Base-by-base conservation (phyloP, 2,329 filamentous ascomycete species). In the Aureobasidium namibiae region DNA sequence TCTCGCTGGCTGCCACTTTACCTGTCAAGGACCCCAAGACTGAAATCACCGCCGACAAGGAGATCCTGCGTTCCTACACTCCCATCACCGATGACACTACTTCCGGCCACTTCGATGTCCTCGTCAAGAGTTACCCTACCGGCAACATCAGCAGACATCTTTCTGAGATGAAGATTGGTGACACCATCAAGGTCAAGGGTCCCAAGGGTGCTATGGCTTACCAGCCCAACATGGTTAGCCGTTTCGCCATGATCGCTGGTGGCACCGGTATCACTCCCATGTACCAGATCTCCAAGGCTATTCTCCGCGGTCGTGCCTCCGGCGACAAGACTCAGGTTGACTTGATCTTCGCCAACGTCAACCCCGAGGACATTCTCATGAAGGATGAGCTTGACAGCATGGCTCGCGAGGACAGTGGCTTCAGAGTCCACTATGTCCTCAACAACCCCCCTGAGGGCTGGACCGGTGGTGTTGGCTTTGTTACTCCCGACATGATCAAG, bases 181-280 rank as follows among this genome's bases (percentile, higher is more conserved):
- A 95, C 75, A 87, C 82, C 62, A 94, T 99, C 81, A 90, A 90
- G 73, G 87, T 97, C 68, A 86, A 84, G 68, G 94, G 94, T 10
- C 94, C 94, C 75, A 97, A 97, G 82, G 94, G 94, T 67, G 92
- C 92, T 67, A 96, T 99, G 82, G 89, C 95, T 63, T 99, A 99
- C 79, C 90, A 87, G 18, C 91, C 92, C 67, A 96, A 96, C 81
- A 92, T 99, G 89, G 90, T 92, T 67, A 87, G 89, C 65, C 89
- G 89, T 76, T 95, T 99, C 67, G 94, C 92, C 71, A 99, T 99
- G 94, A 90, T 99, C 71, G 91, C 94, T 64, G 94, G 94, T 66
- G 94, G 94, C 65, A 97, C 94, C 34, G 94, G 94, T 67, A 97
- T 99, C 74, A 97, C 94, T 10, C 94, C 94, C 62, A 99, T 99